Percentiles rank a stretch among this genome's conserved stretches.
phyloP scores from a whole-genome alignment of 2,329 filamentous ascomycete species.

The Pestalotiopsis fici region DNA sequence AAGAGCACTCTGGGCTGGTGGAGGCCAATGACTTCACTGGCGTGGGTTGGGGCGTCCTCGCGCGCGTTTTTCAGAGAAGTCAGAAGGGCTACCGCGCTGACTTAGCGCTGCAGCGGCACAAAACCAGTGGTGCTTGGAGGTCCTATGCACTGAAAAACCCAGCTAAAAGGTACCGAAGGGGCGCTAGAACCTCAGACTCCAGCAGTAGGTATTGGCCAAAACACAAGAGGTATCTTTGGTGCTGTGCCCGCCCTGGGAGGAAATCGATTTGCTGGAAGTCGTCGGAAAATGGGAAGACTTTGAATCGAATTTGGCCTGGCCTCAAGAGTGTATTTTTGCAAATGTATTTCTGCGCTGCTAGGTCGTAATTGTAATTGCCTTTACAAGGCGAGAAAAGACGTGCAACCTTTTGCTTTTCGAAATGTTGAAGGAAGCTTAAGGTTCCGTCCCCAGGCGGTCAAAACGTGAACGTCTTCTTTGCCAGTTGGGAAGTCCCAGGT shows the following conservation, averaged over 20 bases:
- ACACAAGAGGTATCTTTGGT: background rate
- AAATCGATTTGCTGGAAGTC: background rate
- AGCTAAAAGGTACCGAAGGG: background rate
- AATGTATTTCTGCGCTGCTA: background rate
- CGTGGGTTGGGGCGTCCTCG: too few species aligned
- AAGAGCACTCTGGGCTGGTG: background rate
- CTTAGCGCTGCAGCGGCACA: background rate
- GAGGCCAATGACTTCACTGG: slow-evolving; percentile 9
- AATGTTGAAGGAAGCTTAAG: background rate
- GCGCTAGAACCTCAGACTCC: background rate
- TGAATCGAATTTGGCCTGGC: background rate
- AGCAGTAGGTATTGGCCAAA: background rate
- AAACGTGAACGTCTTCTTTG: background rate
- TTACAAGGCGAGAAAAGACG: background rate
- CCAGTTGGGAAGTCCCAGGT: background rate
- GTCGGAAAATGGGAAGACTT: background rate
- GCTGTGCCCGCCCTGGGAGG: background rate
- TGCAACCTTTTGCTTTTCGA: background rate
- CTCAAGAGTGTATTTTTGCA: background rate
- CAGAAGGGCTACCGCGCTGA: background rate
- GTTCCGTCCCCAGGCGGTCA: background rate
- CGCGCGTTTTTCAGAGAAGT: background rate
- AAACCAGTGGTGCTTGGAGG: background rate
- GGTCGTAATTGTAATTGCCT: background rate
- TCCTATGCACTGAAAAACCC: background rate